phyloP scores from a whole-genome alignment of 257 asterid genomes.

The Schizonepeta tenuifolia region DNA sequence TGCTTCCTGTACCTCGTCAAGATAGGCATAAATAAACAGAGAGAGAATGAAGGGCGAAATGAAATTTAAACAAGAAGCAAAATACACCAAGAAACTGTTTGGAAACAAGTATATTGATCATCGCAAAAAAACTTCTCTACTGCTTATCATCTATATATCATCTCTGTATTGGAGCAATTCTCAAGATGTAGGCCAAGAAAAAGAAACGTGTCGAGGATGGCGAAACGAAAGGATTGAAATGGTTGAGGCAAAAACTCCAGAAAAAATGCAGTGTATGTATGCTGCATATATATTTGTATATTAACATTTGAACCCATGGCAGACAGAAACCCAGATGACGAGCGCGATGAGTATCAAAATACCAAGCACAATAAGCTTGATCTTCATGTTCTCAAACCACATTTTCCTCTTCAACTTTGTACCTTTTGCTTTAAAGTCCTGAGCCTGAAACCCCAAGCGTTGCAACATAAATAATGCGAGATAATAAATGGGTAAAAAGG shows the following conservation, averaged over 20 bases:
- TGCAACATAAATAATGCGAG: background rate
- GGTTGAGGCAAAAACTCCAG: background rate
- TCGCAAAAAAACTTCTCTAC: background rate
- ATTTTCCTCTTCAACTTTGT: constrained; percentile 51
- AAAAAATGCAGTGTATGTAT: background rate
- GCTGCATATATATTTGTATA: constrained; percentile 21
- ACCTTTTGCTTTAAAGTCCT: constrained; percentile 61
- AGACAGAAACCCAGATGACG: constrained; percentile 51
- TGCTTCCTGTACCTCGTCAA: background rate
- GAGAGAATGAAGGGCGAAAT: background rate
- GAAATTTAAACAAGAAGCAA: constrained; percentile 7
- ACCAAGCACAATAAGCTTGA: constrained; percentile 55
- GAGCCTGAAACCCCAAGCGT: constrained; percentile 51
- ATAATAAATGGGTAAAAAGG: background rate
- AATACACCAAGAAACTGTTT: constrained; percentile 10
- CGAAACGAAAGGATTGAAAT: background rate
- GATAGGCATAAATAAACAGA: background rate
- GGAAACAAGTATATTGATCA: background rate
- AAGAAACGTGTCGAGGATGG: background rate
- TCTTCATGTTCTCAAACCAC: constrained; percentile 73
- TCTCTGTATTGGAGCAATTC: constrained; percentile 10
- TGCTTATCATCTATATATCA: constrained; percentile 23
- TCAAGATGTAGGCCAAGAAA: constrained; percentile 22
- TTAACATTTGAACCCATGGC: constrained; percentile 59
- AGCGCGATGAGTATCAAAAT: constrained; percentile 43